Evolutionary conservation across 108 stramenopile genomes (phyloP), one percentile per base, ranked within the genome.

Genomic region (Chaetoceros tenuissimus): DNA sequence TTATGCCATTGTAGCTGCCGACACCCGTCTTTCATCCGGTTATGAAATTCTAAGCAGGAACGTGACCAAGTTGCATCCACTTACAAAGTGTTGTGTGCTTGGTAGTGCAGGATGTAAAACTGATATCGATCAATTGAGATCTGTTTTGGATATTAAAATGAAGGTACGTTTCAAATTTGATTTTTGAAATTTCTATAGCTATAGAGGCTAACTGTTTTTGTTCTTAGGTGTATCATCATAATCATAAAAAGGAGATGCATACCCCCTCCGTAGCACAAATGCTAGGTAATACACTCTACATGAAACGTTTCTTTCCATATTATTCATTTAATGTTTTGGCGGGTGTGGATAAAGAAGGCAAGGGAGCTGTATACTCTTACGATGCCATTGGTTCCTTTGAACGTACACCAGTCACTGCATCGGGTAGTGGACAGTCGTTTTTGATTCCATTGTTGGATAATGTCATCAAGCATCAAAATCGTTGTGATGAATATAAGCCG

Each of bases 271-370:
- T 94, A 28, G 98, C 98, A 8, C 98, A 97, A 73, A 84, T 99
- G 86, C 77, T 99, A 18, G 67, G 81, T 5, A 96, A 87, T 53
- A 97, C 96, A 5, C 72, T 99, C 20, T 99, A 99, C 71, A 80
- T 84, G 75, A 90, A 94, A 57, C 96, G 98, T 19, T 97, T 99
- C 80, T 99, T 99, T 75, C 98, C 98, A 21, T 99, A 97, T 73
- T 99, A 99, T 68, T 84, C 95, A 20, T 97, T 99, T 68, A 96
- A 96, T 67, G 95, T 97, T 29, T 71, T 98, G 31, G 94, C 94
- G 1, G 98, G 98, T 0, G 74, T 99, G 31, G 98, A 99, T 62
- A 82, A 84, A 51, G 95, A 97, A 56, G 97, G 97, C 28, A 91
- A 83, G 68, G 98, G 98, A 3, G 84, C 86, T 23, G 91, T 97